phyloP scores from a whole-genome alignment of 2,329 filamentous ascomycete species.

The Neophaeococcomyces aloes region DNA sequence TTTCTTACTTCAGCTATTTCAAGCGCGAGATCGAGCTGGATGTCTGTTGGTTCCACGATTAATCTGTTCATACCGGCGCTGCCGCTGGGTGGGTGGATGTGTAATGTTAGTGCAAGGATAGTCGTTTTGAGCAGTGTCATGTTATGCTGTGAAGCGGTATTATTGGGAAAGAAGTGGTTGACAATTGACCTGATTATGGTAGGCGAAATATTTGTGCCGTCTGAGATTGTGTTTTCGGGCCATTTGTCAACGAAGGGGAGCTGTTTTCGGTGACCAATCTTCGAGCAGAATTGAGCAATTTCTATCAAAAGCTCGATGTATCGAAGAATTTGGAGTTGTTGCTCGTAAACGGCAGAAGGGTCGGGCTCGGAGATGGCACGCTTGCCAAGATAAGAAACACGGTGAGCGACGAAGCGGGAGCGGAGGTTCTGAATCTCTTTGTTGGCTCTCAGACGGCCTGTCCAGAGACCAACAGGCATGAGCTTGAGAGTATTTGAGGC shows the following conservation, averaged over 20 bases:
- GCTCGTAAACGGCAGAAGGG: conserved; percentile 7
- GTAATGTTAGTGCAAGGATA: conserved; percentile 36
- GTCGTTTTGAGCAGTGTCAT: conserved; percentile 36
- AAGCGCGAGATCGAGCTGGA: conserved; percentile 35
- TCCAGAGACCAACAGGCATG: conserved; percentile 36
- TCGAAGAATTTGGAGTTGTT: conserved; percentile 33
- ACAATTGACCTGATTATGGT: conserved; percentile 32
- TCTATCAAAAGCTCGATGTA: conserved; percentile 37
- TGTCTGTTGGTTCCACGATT: conserved; percentile 34
- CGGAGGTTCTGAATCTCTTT: conserved; percentile 27
- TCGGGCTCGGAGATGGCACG: conserved; percentile 28
- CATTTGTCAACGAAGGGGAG: conserved; percentile 17
- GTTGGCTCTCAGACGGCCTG: conserved; percentile 28
- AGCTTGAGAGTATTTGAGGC: conserved; percentile 32
- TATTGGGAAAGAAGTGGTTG: conserved; percentile 32
- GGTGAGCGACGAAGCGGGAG: conserved; percentile 36
- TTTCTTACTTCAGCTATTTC: conserved; percentile 27
- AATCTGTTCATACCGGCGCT: conserved; percentile 25
- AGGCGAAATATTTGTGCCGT: conserved; percentile 13
- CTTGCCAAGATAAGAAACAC: conserved; percentile 31
- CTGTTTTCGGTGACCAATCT: conserved; percentile 26
- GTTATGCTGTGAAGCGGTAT: conserved; percentile 29
- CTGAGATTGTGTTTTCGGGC: conserved; percentile 15
- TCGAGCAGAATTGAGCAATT: conserved; percentile 32
- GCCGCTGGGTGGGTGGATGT: conserved; percentile 34